Evolutionary conservation across 2,329 filamentous ascomycete species (phyloP).

Genomic region (Beauveria sp.): DNA sequence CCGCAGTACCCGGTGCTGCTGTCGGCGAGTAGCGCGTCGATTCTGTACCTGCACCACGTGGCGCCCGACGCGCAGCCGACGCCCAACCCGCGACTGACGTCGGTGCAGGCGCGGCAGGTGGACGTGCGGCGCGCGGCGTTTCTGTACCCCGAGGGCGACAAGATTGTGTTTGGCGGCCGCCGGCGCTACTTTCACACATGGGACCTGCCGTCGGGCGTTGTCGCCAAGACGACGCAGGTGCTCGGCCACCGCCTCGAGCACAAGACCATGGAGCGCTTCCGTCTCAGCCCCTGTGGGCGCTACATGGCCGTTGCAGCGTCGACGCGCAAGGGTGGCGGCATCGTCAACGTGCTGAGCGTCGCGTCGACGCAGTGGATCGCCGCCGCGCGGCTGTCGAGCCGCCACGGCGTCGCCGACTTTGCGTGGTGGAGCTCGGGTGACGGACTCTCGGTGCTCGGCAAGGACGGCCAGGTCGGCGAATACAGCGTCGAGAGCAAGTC

Average conservation of each 20-base stretch:
- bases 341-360: conserved; percentile 77
- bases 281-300: conserved; percentile 74
- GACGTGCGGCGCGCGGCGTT: conserved; percentile 83
- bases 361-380: conserved; percentile 80
- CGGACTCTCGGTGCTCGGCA: conserved; percentile 75
- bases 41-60: conserved; percentile 84
- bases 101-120: conserved; percentile 75
- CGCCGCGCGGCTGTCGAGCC: conserved; percentile 72
- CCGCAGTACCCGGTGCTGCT: conserved; percentile 81
- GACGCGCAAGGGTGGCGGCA: conserved; percentile 75
- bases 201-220: conserved; percentile 72
- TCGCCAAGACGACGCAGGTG: conserved; percentile 75
- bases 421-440: conserved; percentile 84
- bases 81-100: conserved; percentile 84
- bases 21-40: conserved; percentile 78
- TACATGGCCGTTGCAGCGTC: conserved; percentile 80
- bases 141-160: conserved; percentile 61
- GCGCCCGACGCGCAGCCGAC: conserved; percentile 65
- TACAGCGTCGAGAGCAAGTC: conserved; percentile 64
- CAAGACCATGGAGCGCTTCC: conserved; percentile 84
- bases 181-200: conserved; percentile 91
- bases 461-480: conserved; percentile 84
- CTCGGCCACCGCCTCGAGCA: conserved; percentile 75
- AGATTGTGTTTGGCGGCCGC: conserved; percentile 82
- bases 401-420: conserved; percentile 81